Conservation (phyloP, 352 stramenopile species). For the Phytophthora constricta region DNA sequence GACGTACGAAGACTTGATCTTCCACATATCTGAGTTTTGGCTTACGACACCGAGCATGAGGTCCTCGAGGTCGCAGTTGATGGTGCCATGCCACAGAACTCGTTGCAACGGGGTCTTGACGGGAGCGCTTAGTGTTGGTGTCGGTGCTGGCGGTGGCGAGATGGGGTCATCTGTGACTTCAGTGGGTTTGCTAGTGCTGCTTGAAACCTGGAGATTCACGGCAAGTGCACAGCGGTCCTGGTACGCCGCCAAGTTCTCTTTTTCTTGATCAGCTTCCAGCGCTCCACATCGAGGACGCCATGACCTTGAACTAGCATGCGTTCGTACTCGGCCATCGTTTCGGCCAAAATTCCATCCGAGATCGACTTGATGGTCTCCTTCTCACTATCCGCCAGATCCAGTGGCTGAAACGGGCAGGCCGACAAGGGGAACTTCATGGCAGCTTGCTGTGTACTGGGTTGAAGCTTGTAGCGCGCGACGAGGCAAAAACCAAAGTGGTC, state of each 20-base stretch:
- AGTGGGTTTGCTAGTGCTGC: constrained; percentile 27
- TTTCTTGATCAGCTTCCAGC: constrained; percentile 58
- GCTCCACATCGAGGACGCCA: constrained; percentile 43
- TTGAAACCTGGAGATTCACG: constrained; percentile 34
- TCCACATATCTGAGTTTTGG: constrained; percentile 44
- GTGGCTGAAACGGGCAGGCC: constrained; percentile 38
- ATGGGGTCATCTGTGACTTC: constrained; percentile 24
- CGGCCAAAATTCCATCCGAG: constrained; percentile 30
- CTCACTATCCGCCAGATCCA: constrained; percentile 33
- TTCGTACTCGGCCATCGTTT: constrained; percentile 53
- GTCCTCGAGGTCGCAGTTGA: constrained; percentile 54
- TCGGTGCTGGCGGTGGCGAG: constrained; percentile 16
- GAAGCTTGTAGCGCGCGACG: not conserved
- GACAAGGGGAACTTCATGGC: constrained; percentile 48
- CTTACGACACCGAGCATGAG: constrained; percentile 47
- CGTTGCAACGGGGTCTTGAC: constrained; percentile 19
- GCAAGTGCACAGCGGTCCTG: constrained; percentile 47
- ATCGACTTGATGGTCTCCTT: constrained; percentile 29
- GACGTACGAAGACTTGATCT: constrained; percentile 56
- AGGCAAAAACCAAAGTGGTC: constrained; percentile 33
- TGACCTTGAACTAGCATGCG: constrained; percentile 40
- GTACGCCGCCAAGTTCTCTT: constrained; percentile 59
- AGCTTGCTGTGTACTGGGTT: not conserved
- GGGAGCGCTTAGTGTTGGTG: not conserved
- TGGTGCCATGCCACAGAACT: constrained; percentile 44